Base-by-base conservation (phyloP, 176 grass and related monocot genomes). In the Oryza glaberrima region DNA sequence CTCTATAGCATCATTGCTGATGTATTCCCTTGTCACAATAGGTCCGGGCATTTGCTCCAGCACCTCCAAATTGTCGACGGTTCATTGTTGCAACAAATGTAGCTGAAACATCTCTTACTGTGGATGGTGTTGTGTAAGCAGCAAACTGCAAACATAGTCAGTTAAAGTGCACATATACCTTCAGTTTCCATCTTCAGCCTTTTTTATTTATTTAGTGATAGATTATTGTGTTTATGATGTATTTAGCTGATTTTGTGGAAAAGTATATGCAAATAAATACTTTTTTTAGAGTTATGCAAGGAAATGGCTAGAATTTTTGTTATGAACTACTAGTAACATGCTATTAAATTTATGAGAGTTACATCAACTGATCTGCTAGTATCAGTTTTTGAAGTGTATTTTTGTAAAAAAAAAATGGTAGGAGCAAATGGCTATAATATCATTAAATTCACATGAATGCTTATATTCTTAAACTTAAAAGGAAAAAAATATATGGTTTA, bases 71-170 rank as follows among this genome's bases (percentile, higher is more conserved):
- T 44, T 98, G 95, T 79, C 84, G 95, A 70, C 86, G 95, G 8
- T 98, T 98, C 84, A 95, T 98, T 90, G 95, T 95, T 84, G 91
- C 95, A n/a, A 98, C 95, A 61, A 98, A 98, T 85, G 89, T 98
- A 56, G 95, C 95, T 88, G 95, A 95, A 93, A 98, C 95, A 92
- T 98, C 95, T 44, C 82, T 98, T 56, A 98, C 95, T 83, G 95
- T 98, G 65, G 95, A 98, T 91, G 95, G 93, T 85, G 88, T 98
- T 73, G 95, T 98, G 95, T 98, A 98, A 98, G 95, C 36, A 91
- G 78, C 82, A 82, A 86, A 78, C 43, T 69, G 78, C 82, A 82
- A 86, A 78, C 49, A 73, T 77, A 80, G 84, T 82, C 76, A 86
- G 69, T 87, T 87, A 76, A 86, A 81, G 28, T 76, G 83, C 69